phyloP scores from a whole-genome alignment of 371 early-diverging fungal species.

The Mucor plumbeus region DNA sequence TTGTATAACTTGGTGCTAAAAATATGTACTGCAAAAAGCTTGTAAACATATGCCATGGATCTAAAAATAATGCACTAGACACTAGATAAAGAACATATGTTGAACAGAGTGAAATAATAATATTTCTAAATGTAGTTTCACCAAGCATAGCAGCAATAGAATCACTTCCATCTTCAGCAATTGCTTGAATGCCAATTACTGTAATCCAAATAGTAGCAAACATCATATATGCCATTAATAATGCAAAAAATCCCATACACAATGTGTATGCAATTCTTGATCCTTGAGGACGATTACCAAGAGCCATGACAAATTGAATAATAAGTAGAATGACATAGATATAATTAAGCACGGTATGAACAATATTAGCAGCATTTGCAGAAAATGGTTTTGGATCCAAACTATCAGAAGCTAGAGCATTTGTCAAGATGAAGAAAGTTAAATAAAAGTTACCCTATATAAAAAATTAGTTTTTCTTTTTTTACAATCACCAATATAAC shows the following conservation, averaged over 20 bases:
- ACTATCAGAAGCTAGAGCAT: slow-evolving; percentile 26
- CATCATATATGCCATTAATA: slow-evolving; percentile 66
- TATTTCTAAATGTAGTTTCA: slow-evolving; percentile 58
- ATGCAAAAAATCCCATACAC: slow-evolving; percentile 53
- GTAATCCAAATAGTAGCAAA: slow-evolving; percentile 65
- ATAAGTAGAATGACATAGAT: slow-evolving; percentile 60
- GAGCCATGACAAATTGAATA: slow-evolving; percentile 64
- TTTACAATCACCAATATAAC: not conserved
- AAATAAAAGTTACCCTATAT: slow-evolving; percentile 69
- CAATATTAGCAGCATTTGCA: slow-evolving; percentile 12
- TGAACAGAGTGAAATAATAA: slow-evolving; percentile 64
- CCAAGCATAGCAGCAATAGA: slow-evolving; percentile 38
- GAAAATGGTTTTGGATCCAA: slow-evolving; percentile 30
- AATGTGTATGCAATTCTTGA: slow-evolving; percentile 42
- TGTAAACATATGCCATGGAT: slow-evolving; percentile 95
- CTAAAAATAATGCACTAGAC: slow-evolving; percentile 67
- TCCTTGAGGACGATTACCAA: slow-evolving; percentile 84
- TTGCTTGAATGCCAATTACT: slow-evolving; percentile 42
- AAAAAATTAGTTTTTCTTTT: not conserved
- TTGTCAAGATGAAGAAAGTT: slow-evolving; percentile 72
- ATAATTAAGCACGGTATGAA: slow-evolving; percentile 45
- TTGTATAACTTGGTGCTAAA: slow-evolving; percentile 83
- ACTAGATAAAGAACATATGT: slow-evolving; percentile 74
- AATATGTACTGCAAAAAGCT: slow-evolving; percentile 86
- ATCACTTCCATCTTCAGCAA: slow-evolving; percentile 32